Evolutionary conservation across 148 eudicot species (phyloP), one percentile per base, ranked within the genome.

Genomic region (Polygonum aviculare): DNA sequence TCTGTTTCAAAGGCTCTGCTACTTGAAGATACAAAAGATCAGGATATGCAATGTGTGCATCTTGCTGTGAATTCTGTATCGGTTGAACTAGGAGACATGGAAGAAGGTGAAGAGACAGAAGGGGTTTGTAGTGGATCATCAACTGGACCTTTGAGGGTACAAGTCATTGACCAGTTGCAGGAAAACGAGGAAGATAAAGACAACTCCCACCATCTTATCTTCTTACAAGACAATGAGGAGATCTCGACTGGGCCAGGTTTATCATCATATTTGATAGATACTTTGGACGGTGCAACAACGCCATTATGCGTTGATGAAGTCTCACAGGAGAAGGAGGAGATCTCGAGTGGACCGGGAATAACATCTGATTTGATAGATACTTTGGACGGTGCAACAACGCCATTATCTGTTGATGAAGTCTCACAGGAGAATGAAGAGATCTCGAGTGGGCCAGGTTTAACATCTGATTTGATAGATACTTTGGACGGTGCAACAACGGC

Each of bases 1-100:
- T 81, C 79, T 35, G 69, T 71, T 49, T 21, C 76, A 40, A 85
- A 83, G 65, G 81, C 80, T 45, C 63, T 76, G 22, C 49, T 70
- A 31, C 76, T 22, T 36, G 48, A 74, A 44, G 80, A n/a, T 19
- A 47, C 7, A 54, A 45, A 59, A 67, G 70, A 45, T 45, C 36
- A 12, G 19, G 54, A 75, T 39, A 73, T 60, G 71, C 78, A 80
- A 26, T 63, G 69, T 22, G 69, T 49, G 39, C 74, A 60, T 77
- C 77, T 78, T 63, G 55, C 55, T 21, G 62, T 80, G 75, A 76
- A 74, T 38, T 19, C 75, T 0, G 75, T 57, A 6, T 65, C 67
- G 36, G 74, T 57, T 62, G 45, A 73, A 54, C 78, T 74, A 65
- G 41, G 75, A 72, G 78, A 59, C 70, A 65, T 65, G 70, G 41